Evolutionary conservation across 108 stramenopile species (phyloP).

Genomic region (Skeletonema marinoi): DNA sequence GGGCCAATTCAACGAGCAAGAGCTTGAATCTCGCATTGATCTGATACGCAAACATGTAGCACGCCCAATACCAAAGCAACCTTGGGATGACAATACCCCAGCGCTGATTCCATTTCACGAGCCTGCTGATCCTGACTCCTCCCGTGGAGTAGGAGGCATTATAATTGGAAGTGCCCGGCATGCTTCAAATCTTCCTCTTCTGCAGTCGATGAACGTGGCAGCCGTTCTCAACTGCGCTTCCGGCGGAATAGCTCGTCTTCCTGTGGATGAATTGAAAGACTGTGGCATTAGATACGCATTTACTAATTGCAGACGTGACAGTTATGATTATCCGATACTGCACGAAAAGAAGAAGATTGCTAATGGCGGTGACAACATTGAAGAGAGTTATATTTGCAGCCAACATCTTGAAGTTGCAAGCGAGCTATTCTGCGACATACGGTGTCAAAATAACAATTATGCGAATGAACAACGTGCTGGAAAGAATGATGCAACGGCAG

Average conservation of each 20-base stretch:
- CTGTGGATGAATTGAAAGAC: conserved; percentile 65
- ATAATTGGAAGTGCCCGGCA: conserved; percentile 70
- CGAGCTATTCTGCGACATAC: conserved; percentile 52
- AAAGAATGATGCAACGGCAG: neutral
- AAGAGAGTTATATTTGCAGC: conserved; percentile 31
- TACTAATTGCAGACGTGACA: conserved; percentile 75
- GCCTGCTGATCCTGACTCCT: conserved; percentile 7
- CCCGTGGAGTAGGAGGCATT: conserved; percentile 44
- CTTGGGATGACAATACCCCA: conserved; percentile 38
- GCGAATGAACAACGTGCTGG: neutral
- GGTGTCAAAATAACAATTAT: conserved; percentile 7
- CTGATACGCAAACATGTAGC: conserved; percentile 58
- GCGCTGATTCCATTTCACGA: conserved; percentile 47
- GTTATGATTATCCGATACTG: conserved; percentile 68
- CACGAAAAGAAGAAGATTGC: conserved; percentile 44
- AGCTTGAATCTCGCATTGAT: conserved; percentile 47
- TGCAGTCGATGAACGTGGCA: conserved; percentile 60
- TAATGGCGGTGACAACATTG: neutral
- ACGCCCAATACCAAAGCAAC: conserved; percentile 52
- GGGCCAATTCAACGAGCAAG: conserved; percentile 15
- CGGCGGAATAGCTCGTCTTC: conserved; percentile 69
- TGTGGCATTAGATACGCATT: conserved; percentile 69
- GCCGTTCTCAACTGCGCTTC: conserved; percentile 81
- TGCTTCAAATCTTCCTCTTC: conserved; percentile 56
- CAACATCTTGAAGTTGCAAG: conserved; percentile 69